Evolutionary conservation across 495 filamentous ascomycete genomes (phyloP).

Genomic region (Aspergillus olivimuriae): DNA sequence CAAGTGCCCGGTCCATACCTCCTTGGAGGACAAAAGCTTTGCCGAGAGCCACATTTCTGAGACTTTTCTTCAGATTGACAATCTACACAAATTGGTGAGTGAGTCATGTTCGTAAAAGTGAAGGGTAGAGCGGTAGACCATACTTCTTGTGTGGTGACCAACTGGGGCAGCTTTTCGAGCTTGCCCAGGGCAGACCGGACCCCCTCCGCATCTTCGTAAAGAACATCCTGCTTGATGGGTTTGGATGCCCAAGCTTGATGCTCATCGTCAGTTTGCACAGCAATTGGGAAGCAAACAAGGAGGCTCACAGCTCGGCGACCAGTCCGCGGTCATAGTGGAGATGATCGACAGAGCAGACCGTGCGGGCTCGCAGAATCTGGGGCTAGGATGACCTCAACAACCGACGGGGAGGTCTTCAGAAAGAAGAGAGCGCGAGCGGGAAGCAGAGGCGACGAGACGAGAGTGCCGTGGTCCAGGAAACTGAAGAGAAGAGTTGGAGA

Average conservation of each 20-base stretch:
- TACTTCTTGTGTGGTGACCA: conserved; percentile 78
- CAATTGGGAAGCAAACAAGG: neutral
- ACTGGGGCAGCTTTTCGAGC: conserved; percentile 71
- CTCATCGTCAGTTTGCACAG: neutral
- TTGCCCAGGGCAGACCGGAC: conserved; percentile 62
- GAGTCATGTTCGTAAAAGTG: neutral
- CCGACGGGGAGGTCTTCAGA: neutral
- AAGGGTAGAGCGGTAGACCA: conserved; percentile 1
- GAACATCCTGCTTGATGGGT: conserved; percentile 85
- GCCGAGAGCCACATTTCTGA: conserved; percentile 82
- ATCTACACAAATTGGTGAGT: conserved; percentile 58
- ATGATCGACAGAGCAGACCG: conserved; percentile 3
- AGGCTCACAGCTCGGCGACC: conserved; percentile 30
- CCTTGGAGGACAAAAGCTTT: conserved; percentile 95
- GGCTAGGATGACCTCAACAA: too few relatives aligned
- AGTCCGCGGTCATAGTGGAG: conserved; percentile 21
- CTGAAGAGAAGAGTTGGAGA: neutral
- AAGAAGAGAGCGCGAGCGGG: too few relatives aligned
- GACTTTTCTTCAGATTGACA: conserved; percentile 61
- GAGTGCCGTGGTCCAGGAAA: neutral
- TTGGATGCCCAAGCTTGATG: conserved; percentile 73
- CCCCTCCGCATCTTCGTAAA: conserved; percentile 62
- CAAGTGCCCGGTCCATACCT: conserved; percentile 27
- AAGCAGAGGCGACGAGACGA: too few relatives aligned
- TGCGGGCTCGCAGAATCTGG: too few relatives aligned